Base-by-base conservation (phyloP, 148 eudicot genomes). In the Rhododendron ovatum region DNA sequence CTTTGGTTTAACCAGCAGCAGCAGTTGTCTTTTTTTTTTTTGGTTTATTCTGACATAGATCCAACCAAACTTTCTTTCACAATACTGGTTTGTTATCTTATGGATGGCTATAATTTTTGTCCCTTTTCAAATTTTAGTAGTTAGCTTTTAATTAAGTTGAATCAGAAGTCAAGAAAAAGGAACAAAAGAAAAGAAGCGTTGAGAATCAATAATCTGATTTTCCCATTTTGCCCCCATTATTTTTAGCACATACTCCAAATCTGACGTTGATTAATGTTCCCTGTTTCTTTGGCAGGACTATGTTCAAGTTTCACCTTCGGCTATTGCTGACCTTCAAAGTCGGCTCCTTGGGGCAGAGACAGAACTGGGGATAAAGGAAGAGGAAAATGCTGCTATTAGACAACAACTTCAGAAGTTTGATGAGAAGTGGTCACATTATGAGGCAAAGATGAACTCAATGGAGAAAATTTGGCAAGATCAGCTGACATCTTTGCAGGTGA, bases 391-490 rank as follows among this genome's bases (percentile, higher is more conserved):
- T 71, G 59, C 84, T 74, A 86, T 92, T 82, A 30, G 75, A 86
- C 85, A 41, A 47, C 83, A 53, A 76, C 76, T 92, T 63, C 65
- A 82, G 77, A 89, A 87, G 57, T 82, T 71, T 51, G 89, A 92
- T 33, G 80, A 75, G 45, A 89, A 87, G 82, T 90, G 94, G 92
- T 76, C 82, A 50, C 57, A 87, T 61, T 84, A 87, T 61, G 92
- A 92, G 74, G 87, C 84, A 78, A 90, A 87, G 82, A 92, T 92
- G 92, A 86, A 88, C 55, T 83, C 88, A 47, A 87, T 90, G 91
- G 92, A 90, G 90, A 85, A 92, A 85, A 53, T 61, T 37, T 92
- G 94, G 94, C 94, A 92, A 89, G 94, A 92, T 80, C 89, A 91
- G 83, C 81, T 92, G 65, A 90, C 86, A 26, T 84, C 85, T 82